Conservation (phyloP, 257 asterid genomes). For the Nyctanthes arbortristis region DNA sequence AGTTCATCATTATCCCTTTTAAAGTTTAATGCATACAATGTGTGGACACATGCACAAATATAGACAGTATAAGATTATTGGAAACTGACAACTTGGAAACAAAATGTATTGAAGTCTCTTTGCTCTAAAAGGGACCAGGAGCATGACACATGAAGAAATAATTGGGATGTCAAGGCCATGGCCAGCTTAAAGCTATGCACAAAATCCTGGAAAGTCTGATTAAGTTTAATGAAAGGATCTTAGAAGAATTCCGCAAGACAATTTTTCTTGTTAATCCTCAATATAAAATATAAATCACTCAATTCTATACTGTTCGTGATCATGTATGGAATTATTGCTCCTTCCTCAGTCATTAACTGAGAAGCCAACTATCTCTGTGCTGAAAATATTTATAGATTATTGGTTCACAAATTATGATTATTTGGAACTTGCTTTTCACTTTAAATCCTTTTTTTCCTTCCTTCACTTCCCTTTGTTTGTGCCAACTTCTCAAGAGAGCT, state of each 20-base stretch:
- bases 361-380: constrained; percentile 4
- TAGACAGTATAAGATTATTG: neutral
- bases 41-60: constrained; percentile 1
- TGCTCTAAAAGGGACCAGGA: neutral
- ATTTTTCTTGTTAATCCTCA: neutral
- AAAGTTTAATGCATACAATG: constrained; percentile 13
- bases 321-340: neutral
- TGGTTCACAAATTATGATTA: neutral
- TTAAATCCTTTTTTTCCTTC: neutral
- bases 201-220: constrained; percentile 14
- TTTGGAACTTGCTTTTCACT: neutral
- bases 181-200: neutral
- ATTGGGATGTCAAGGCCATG: neutral
- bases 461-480: constrained; percentile 5
- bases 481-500: neutral
- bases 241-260: neutral
- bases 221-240: too few relatives aligned
- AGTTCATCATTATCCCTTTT: neutral
- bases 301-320: constrained; percentile 7
- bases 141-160: constrained; percentile 2
- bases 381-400: constrained; percentile 9
- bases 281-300: neutral
- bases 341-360: neutral
- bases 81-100: constrained; percentile 1
- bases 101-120: constrained; percentile 4